A percentile compares a stretch with the other conserved stretches of the same genome.
phyloP scores from a whole-genome alignment of 2,329 filamentous ascomycete genomes.

The Lasiodiplodia hormozganensis region DNA sequence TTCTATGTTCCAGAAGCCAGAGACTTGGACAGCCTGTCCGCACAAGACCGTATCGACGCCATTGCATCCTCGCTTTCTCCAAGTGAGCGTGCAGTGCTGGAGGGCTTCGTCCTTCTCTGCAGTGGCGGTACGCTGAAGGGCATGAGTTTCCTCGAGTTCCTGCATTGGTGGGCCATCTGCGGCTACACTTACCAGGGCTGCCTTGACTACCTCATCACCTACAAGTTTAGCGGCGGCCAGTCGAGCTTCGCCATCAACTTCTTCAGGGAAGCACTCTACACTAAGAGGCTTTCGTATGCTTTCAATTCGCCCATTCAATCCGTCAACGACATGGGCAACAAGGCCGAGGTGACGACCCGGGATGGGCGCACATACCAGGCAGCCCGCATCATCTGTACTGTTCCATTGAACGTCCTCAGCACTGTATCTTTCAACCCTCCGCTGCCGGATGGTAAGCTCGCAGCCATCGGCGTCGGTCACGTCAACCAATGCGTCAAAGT shows the following conservation, averaged over 20 bases:
- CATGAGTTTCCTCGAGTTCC: slow-evolving; percentile 55
- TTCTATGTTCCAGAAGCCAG: slow-evolving; percentile 34
- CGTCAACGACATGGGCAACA: slow-evolving; percentile 39
- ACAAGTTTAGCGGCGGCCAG: slow-evolving; percentile 46
- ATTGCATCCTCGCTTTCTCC: slow-evolving; percentile 50
- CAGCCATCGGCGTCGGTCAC: slow-evolving; percentile 50
- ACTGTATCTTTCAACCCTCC: slow-evolving; percentile 52
- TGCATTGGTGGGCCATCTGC: slow-evolving; percentile 57
- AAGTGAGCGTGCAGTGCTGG: slow-evolving; percentile 50
- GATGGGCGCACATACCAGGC: slow-evolving; percentile 37
- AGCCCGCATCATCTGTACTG: slow-evolving; percentile 49
- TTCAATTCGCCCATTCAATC: slow-evolving; percentile 50
- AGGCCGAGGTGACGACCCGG: slow-evolving; percentile 46
- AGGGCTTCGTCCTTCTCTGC: slow-evolving; percentile 52
- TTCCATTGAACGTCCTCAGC: slow-evolving; percentile 55
- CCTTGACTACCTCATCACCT: slow-evolving; percentile 17
- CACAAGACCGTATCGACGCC: slow-evolving; percentile 51
- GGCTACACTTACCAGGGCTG: slow-evolving; percentile 48
- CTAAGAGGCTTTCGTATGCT: slow-evolving; percentile 49
- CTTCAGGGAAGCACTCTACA: slow-evolving; percentile 52
- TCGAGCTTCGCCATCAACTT: slow-evolving; percentile 55
- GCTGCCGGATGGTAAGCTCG: slow-evolving; percentile 43
- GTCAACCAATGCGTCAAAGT: slow-evolving; percentile 57
- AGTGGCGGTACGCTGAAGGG: slow-evolving; percentile 53
- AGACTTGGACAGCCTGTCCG: slow-evolving; percentile 43